Base-by-base conservation (phyloP, 441 rosid species). In the Adansonia gregorii region DNA sequence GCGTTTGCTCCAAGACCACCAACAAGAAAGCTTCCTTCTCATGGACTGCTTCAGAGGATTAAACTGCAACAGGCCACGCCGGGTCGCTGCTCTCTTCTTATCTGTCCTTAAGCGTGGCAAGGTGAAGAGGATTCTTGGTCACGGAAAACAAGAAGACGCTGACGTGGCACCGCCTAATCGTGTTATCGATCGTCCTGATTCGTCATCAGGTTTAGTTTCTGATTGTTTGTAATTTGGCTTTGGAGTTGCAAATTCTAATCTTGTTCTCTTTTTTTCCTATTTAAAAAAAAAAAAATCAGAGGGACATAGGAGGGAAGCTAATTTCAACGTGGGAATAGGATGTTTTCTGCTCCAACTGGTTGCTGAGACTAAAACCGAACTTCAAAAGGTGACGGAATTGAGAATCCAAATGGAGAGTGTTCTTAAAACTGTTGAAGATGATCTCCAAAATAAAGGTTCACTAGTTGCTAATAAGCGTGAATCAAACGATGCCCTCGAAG, bases 341-440 rank as follows among this genome's bases (percentile, higher is more conserved):
- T 88, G 85, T 63, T 84, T 84, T 78, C 86, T 95, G 51, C 55
- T 93, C 8, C 85, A 86, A 81, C 72, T 93, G 55, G 78, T 90
- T 61, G 92, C 86, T 35, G 83, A 86, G 0, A 84, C 88, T 78
- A 90, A 86, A 80, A 87, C 79, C 54, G 97, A 95, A 81, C 93
- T 90, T 65, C 74, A 82, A 77, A 92, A 88, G 80, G 83, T 91
- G 80, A 58, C 68, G 59, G 89, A 87, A 72, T 71, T 86, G 82
- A 82, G 91, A 48, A 85, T 64, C 72, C 93, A 92, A 73, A 83
- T 90, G 88, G 93, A 88, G 48, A 79, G 74, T 45, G 74, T 89
- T 80, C 86, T 95, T 35, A 78, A 82, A 43, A 80, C 79, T 55
- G 80, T 64, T 9, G 86, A 82, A 60, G 76, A 83, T 43, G 89